Evolutionary conservation across 2,329 filamentous ascomycete genomes (phyloP).

Genomic region (Apiospora phragmitis): DNA sequence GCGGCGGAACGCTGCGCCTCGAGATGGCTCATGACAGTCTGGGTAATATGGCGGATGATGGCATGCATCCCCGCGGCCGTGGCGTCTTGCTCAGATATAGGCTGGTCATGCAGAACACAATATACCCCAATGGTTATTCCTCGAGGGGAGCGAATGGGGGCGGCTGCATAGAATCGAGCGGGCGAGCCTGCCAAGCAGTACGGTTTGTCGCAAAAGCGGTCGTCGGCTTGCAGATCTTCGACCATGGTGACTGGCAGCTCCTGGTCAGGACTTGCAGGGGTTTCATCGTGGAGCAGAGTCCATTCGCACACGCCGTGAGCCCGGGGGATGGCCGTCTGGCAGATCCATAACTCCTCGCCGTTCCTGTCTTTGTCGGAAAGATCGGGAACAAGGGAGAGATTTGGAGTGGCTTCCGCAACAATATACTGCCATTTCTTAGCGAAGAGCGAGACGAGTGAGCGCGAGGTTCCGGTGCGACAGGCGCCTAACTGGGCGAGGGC

Average conservation of each 20-base stretch:
- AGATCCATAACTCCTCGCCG: conserved; percentile 22
- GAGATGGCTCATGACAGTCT: background rate
- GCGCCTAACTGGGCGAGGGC: conserved; percentile 51
- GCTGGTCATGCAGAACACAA: conserved; percentile 11
- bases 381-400: conserved; percentile 37
- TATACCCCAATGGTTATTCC: conserved; percentile 20
- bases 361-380: background rate
- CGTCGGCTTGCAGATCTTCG: background rate
- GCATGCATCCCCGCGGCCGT: background rate
- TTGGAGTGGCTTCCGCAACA: conserved; percentile 51
- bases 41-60: background rate
- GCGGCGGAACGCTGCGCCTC: background rate
- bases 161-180: conserved; percentile 16
- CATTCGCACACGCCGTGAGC: conserved; percentile 28
- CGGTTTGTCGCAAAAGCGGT: background rate
- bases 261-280: no score
- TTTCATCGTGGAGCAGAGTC: background rate
- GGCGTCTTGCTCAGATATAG: background rate
- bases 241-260: background rate
- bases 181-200: background rate
- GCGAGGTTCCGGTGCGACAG: conserved; percentile 39
- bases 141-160: conserved; percentile 14
- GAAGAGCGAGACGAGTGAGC: conserved; percentile 51
- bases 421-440: conserved; percentile 48
- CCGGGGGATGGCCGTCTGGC: conserved; percentile 30